Base-by-base conservation (phyloP, 768 basidiomycete species). In the Suillus discolor region DNA sequence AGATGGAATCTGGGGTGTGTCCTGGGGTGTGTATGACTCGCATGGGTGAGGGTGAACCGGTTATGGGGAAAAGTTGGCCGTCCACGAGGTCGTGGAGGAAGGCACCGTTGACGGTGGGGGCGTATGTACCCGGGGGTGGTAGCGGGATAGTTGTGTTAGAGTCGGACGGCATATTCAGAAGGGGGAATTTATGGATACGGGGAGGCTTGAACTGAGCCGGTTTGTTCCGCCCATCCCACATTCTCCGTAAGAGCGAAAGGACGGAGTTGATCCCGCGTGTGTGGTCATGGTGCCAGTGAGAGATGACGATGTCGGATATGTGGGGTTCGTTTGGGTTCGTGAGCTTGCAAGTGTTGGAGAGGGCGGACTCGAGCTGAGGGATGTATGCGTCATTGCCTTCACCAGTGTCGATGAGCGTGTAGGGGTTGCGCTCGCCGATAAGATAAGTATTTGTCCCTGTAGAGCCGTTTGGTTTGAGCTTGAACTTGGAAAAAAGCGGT, bases 231-330 rank as follows among this genome's bases (percentile, higher is more conserved):
- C 80, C 77, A 64, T 82, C 77, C 90, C 91, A 92, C n/a, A 90
- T 78, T 44, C 80, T 74, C 13, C 83, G 79, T 2, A 97, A 83
- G 49, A 94, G 85, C 6, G 72, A 68, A 1, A 98, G 83, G 0
- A 97, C 89, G 36, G 84, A 78, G 0, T 85, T 85, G 2, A 97
- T 80, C 6, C 96, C 97, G 8, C 85, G 85, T 68, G 89, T 82
- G 69, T 99, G 97, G 78, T 99, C 97, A 38, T 80, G 79, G 74
- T 99, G 97, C 84, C 89, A 89, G 76, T 99, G 97, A 0, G 95
- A 94, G 63, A 99, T 81, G 71, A 99, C 81, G 77, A 99, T 93
- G 73, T 98, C 95, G 13, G 93, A 93, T 59, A 98, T 78, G 59
- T 89, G 84, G 9, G 87, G 86, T 54, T 81, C 78, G 28, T 70